These are phyloP conservation scores for Acanthamoeba triangularis DNA, from an alignment of 208 protist species.

Conservation along the genomic window DNA sequence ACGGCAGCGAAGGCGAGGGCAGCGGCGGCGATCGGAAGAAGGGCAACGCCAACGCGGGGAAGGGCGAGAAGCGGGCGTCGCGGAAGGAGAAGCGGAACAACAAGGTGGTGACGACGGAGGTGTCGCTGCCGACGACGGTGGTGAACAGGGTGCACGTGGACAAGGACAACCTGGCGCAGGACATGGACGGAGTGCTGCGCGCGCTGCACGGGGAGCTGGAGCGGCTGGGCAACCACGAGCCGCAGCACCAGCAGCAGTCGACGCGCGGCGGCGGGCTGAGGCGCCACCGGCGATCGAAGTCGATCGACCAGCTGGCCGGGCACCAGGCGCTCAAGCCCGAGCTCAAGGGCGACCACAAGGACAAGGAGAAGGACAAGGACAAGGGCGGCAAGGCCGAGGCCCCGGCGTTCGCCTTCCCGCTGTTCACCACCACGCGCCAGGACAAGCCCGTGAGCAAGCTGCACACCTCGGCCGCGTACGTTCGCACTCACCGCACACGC, in stretches of 20 bases:
- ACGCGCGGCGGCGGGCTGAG: background rate
- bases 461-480: background rate
- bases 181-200: constrained; percentile 42
- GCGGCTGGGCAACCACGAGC: background rate
- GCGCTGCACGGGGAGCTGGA: background rate
- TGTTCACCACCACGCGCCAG: background rate
- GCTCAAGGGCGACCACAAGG: background rate
- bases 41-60: background rate
- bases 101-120: background rate
- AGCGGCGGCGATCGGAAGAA: background rate
- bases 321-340: background rate
- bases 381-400: background rate
- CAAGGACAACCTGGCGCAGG: constrained; percentile 33
- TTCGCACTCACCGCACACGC: background rate
- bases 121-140: constrained; percentile 32
- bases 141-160: constrained; percentile 36
- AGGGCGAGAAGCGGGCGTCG: background rate
- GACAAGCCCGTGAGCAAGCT: background rate
- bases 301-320: constrained; percentile 1
- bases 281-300: constrained; percentile 21
- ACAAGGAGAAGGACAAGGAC: background rate
- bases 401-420: background rate
- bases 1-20: background rate
- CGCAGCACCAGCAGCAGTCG: background rate
- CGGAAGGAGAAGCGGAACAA: background rate